Evolutionary conservation across 139 green algal species (phyloP).

Genomic region (Chlamydomonas applanata): DNA sequence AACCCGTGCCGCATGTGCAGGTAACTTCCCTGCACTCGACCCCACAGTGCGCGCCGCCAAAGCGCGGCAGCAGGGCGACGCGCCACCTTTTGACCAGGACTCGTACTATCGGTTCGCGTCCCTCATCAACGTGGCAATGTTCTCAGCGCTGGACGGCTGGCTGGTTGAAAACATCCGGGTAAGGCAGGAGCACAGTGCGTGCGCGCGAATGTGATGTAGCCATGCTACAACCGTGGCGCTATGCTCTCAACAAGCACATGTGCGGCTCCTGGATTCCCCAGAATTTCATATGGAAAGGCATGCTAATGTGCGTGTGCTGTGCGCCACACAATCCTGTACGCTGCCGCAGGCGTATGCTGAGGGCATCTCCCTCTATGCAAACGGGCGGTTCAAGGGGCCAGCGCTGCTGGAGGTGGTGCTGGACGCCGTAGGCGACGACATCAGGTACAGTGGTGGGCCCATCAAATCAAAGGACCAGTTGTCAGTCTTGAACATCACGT

Average conservation of each 20-base stretch:
- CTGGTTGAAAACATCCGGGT: slow-evolving; percentile 12
- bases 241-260: no score
- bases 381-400: background rate
- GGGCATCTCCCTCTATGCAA: slow-evolving; percentile 19
- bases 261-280: no score
- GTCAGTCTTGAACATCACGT: no score
- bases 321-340: no score
- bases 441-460: background rate
- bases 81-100: slow-evolving; percentile 11
- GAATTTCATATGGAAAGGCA: no score
- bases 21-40: slow-evolving; percentile 2
- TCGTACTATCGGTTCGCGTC: slow-evolving; percentile 26
- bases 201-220: no score
- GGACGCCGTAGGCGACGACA: slow-evolving; percentile 1
- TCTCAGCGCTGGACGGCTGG: slow-evolving; percentile 18
- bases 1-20: background rate
- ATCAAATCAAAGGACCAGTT: no score
- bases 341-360: slow-evolving; percentile 10
- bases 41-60: background rate
- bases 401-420: background rate
- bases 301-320: no score
- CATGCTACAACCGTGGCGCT: no score
- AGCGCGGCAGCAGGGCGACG: background rate
- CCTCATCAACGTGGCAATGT: slow-evolving; percentile 25
- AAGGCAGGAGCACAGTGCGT: no score